These are phyloP conservation scores for Gautieria morchelliformis DNA, from an alignment of 768 basidiomycete genomes.

Conservation along the genomic window DNA sequence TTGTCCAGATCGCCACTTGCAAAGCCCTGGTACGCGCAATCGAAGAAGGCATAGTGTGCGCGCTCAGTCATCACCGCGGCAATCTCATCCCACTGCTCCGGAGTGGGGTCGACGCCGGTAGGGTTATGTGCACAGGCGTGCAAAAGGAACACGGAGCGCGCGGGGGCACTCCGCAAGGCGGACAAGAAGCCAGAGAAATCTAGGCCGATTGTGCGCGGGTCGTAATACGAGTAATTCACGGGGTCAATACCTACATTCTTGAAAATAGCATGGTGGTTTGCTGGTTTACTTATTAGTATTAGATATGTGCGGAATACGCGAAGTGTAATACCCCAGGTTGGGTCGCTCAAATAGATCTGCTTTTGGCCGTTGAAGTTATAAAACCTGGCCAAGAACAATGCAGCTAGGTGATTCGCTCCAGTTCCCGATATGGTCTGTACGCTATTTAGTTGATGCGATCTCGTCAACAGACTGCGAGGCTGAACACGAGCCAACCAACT, in stretches of 20 bases:
- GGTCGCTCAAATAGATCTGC: conserved; percentile 77
- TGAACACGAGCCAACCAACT: not conserved
- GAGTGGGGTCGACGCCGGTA: conserved; percentile 89
- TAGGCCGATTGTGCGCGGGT: conserved; percentile 80
- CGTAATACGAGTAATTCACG: conserved; percentile 87
- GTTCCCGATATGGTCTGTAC: conserved; percentile 95
- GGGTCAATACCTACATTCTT: conserved; percentile 84
- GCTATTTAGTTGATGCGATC: conserved; percentile 17
- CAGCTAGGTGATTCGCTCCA: conserved; percentile 90
- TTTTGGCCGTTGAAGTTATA: conserved; percentile 63
- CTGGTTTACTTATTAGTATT: conserved; percentile 26
- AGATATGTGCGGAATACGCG: not conserved
- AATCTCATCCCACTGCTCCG: conserved; percentile 75
- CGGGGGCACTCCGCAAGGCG: conserved; percentile 52
- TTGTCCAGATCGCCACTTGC: conserved; percentile 86
- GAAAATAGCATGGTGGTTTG: conserved; percentile 86
- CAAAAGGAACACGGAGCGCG: conserved; percentile 77
- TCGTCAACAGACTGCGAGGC: not conserved
- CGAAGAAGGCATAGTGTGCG: conserved; percentile 85
- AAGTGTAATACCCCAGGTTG: conserved; percentile 73
- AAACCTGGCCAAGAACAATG: conserved; percentile 74
- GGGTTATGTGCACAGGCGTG: conserved; percentile 97
- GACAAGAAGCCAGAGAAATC: conserved; percentile 64
- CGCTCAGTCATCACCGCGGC: conserved; percentile 62
- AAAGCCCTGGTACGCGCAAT: conserved; percentile 96